Conservation (phyloP, 371 early-diverging fungal species). For the Syncephalastrum contaminatum region DNA sequence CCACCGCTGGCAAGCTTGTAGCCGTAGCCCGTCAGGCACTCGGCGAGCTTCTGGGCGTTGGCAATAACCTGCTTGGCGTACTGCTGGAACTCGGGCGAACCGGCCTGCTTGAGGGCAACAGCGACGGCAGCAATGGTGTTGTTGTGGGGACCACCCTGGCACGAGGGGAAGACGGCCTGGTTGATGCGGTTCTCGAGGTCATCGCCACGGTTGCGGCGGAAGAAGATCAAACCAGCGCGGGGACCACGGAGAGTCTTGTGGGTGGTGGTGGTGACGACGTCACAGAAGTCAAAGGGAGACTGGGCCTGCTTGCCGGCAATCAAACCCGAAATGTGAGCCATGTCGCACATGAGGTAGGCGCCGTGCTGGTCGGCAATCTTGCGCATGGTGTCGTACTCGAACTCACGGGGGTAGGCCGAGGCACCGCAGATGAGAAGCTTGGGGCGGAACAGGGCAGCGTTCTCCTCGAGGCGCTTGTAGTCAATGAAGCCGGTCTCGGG, state of each 20-base stretch:
- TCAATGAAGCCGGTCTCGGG: constrained; percentile 90
- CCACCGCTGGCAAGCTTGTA: constrained; percentile 92
- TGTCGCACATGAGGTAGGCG: constrained; percentile 97
- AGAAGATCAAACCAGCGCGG: constrained; percentile 98
- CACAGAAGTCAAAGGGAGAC: constrained; percentile 96
- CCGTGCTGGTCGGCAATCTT: constrained; percentile 90
- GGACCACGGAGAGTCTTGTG: constrained; percentile 99
- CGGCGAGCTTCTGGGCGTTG: constrained; percentile 86
- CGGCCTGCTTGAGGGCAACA: constrained; percentile 96
- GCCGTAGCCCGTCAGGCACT: constrained; percentile 69
- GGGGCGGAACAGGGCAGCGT: constrained; percentile 93
- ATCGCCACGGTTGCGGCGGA: constrained; percentile 83
- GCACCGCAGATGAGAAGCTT: constrained; percentile 98
- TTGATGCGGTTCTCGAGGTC: constrained; percentile 94
- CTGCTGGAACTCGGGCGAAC: constrained; percentile 88
- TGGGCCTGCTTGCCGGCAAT: constrained; percentile 88
- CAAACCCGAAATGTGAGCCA: constrained; percentile 97
- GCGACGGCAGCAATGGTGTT: constrained; percentile 99
- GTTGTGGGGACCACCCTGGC: constrained; percentile 99
- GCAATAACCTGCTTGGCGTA: constrained; percentile 93
- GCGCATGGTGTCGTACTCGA: constrained; percentile 95
- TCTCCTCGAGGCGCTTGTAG: constrained; percentile 91
- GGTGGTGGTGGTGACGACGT: constrained; percentile 99
- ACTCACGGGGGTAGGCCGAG: constrained; percentile 96
- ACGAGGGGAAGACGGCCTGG: constrained; percentile 97